Evolutionary conservation across 2,329 filamentous ascomycete species (phyloP), one percentile per base, ranked within the genome.

Genomic region (Talaromyces sp.): DNA sequence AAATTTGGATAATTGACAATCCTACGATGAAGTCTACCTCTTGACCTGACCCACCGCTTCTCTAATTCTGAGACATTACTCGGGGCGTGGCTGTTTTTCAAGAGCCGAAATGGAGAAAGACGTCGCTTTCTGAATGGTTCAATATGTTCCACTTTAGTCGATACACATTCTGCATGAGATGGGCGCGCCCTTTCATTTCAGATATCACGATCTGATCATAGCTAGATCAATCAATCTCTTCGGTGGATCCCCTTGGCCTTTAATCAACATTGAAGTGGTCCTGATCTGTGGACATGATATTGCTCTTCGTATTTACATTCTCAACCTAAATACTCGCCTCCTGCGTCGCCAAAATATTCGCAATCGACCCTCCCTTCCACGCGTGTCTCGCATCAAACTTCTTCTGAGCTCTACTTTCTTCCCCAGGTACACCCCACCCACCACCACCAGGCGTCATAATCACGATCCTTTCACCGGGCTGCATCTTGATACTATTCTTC

Each of bases 301-400:
- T 16, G 31, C 50, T 31, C 37, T n/a, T 18, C 16, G 12, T 42
- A 28, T 31, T 28, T 31, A 31, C 33, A 39, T 37, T 11, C 54
- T 57, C 9, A 5, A 2, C n/a, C 70, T 66, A 78, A 60, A 73
- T 71, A 63, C 77, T 80, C 56, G 82, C 82, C 61, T 81, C 80
- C 72, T 85, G 83, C 39, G 83, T 79, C 54, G 76, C 77, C 42
- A 73, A 63, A 60, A 75, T 73, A 57, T 69, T 74, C 31, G 83
- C 83, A 65, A 87, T 72, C 72, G 83, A 86, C 1, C 85, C 85
- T 35, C 84, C 83, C 69, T 79, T 82, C 86, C 86, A 88, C 39
- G 76, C 79, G 65, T 79, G 75, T 71, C 77, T 83, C 25, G 83
- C 84, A 76, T 96, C 91, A 58, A 75, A 73, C 65, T 76, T 75